Base-by-base conservation (phyloP, 2,329 filamentous ascomycete species). In the Colletotrichum destructivum region DNA sequence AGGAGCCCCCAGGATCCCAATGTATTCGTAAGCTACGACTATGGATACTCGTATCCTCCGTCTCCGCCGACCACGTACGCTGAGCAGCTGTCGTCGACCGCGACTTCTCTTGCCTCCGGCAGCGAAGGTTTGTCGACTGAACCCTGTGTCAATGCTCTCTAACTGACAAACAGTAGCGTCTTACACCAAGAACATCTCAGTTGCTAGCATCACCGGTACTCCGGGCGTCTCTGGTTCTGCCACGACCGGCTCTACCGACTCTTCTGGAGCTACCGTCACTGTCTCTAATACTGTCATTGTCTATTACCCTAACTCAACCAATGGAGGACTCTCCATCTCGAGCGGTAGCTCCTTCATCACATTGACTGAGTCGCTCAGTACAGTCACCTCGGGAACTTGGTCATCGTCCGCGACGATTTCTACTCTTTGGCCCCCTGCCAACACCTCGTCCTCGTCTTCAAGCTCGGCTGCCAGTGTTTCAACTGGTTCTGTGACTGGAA, bases 1-100 rank as follows among this genome's bases (percentile, higher is more conserved):
- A 60, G 44, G 12, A 59, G 31, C 35, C 59, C 55, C 31, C 60
- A 69, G 13, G 18, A 55, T 6, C 31, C 31, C 9, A 15, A 59
- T 13, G 60, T 13, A 9, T 49, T 63, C 18, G 44, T 57, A 42
- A 72, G 69, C 72, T 73, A 72, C 61, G 69, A 69, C 51, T 73
- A 73, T 49, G 72, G 69, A 40, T 73, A 72, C 46, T 54, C 68
- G 11, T 49, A 38, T 12, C 64, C 72, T 16, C 23, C 55, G 31
- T 49, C 63, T 23, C 16, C 63, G 31, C 52, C 54, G 2, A 72
- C 72, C 21, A 66, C 69, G 4, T 73, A 71, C n/a, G 61, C 47
- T 3, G 31, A 69, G 18, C 57, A 71, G n/a, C 38, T 44, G 31
- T 62, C 68, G 13, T 69, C 56, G 40, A 57, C 55, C 1, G n/a